Base-by-base conservation (phyloP, 306 rosid species). In the cucumber (Cucumis sativus) region DNA sequence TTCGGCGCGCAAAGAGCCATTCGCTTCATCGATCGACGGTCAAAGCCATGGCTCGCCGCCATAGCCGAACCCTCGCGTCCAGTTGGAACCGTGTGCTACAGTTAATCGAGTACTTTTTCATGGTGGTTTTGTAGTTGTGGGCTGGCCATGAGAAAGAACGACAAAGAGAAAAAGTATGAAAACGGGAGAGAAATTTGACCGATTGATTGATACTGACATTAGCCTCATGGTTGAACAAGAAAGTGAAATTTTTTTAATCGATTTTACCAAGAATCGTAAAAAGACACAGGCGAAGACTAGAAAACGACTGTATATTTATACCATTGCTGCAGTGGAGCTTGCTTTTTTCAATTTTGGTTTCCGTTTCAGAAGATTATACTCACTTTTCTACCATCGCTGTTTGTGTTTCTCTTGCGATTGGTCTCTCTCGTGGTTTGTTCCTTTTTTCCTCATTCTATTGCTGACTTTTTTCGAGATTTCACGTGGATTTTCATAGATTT, bases 391-490 rank as follows among this genome's bases (percentile, higher is more conserved):
- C 52, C 55, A 43, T 68, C 74, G 56, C 37, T 41, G 25, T 43
- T 0, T 51, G 56, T 13, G 51, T 43, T 43, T 69, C 56, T 45
- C 45, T 16, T 41, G 33, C 55, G 54, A 10, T 14, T 45, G 52
- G 25, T 47, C 10, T 6, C 57, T 45, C 57, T 69, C 58, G 75
- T 23, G 52, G 20, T 70, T 70, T 45, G 58, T 43, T 70, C 56
- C 75, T 2, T 61, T 2, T 61, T 28, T 47, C 75, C 40, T 69
- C 58, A 21, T 70, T 70, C 40, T 47, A 70, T 21, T 70, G 57
- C 59, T 47, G 75, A 47, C 58, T 70, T 70, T 45, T 70, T 14
- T 47, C 21, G 41, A 47, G 58, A 70, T 70, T 70, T 70, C 75
- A 70, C 75, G 57, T 25, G 75, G 57, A 23, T 70, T 45, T 69